Conservation (phyloP, 805 yeast species). For the Yarrowia sp. region DNA sequence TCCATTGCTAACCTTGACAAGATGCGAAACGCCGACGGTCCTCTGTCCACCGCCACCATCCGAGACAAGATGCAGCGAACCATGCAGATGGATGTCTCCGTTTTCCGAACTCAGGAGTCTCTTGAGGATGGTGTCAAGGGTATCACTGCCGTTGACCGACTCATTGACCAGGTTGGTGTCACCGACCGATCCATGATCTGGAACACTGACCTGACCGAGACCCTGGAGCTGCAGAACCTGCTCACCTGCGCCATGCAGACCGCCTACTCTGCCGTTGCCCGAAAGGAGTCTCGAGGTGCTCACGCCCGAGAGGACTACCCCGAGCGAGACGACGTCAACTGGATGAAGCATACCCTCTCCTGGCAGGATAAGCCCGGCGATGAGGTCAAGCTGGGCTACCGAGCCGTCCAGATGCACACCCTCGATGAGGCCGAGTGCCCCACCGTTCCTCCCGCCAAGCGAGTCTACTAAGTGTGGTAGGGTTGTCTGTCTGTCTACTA, state of each 20-base stretch:
- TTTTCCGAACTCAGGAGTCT: constrained; percentile 91
- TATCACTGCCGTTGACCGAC: constrained; percentile 75
- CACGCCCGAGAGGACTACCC: constrained; percentile 99
- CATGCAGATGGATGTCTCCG: constrained; percentile 97
- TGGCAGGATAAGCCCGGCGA: constrained; percentile 83
- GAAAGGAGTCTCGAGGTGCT: constrained; percentile 98
- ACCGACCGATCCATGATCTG: constrained; percentile 98
- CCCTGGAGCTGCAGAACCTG: constrained; percentile 94
- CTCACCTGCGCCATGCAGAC: constrained; percentile 97
- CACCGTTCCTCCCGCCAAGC: constrained; percentile 95
- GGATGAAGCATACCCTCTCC: constrained; percentile 98
- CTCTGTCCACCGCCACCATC: constrained; percentile 82
- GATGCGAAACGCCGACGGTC: constrained; percentile 84
- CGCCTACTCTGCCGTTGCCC: constrained; percentile 90
- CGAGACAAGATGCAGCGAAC: constrained; percentile 92
- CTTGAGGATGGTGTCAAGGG: constrained; percentile 89
- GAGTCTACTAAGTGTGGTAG: constrained; percentile 63
- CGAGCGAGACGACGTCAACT: constrained; percentile 90
- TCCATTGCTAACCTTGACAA: constrained; percentile 89
- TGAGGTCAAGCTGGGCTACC: constrained; percentile 76
- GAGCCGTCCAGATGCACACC: constrained; percentile 82
- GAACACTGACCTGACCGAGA: constrained; percentile 97
- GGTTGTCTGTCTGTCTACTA: constrained; percentile 57
- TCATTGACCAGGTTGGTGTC: constrained; percentile 78
- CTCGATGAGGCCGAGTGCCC: constrained; percentile 92